These are phyloP conservation scores for Talaromyces verruculosus DNA, from an alignment of 2,329 filamentous ascomycete genomes.

Conservation along the genomic window DNA sequence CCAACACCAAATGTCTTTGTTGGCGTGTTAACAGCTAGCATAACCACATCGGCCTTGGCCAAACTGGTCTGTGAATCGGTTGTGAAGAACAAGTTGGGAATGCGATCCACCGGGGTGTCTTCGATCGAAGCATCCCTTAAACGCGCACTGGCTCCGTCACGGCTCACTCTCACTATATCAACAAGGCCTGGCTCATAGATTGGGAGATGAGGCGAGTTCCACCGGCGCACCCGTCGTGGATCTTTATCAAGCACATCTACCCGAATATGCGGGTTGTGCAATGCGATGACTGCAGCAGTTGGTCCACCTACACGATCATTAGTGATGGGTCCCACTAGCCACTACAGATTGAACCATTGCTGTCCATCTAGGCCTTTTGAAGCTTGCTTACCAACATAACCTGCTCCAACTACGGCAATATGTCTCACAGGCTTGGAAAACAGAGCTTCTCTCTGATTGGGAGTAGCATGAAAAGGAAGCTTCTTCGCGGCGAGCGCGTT, in stretches of 20 bases:
- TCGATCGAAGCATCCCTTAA: slow-evolving; percentile 23
- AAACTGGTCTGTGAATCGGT: slow-evolving; percentile 64
- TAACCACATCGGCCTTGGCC: slow-evolving; percentile 67
- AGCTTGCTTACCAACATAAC: slow-evolving; percentile 66
- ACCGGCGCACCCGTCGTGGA: slow-evolving; percentile 63
- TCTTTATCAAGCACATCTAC: slow-evolving; percentile 76
- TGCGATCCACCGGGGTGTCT: slow-evolving; percentile 46
- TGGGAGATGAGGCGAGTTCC: slow-evolving; percentile 71
- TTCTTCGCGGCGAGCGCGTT: slow-evolving; percentile 6
- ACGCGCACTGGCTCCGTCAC: slow-evolving; percentile 36
- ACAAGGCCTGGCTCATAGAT: slow-evolving; percentile 73
- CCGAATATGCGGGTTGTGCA: slow-evolving; percentile 67
- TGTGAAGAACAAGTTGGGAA: slow-evolving; percentile 71
- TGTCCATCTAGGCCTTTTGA: not conserved
- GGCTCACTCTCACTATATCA: slow-evolving; percentile 60
- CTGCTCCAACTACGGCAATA: slow-evolving; percentile 73
- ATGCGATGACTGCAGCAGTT: slow-evolving; percentile 71
- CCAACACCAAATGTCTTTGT: slow-evolving; percentile 71
- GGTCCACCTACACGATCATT: slow-evolving; percentile 60
- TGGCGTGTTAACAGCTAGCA: slow-evolving; percentile 77
- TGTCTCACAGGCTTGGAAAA: slow-evolving; percentile 28
- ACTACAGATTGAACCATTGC: not conserved
- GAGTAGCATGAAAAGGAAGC: slow-evolving; percentile 9
- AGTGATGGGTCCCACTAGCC: not conserved
- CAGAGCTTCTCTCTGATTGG: slow-evolving; percentile 12